phyloP scores from a whole-genome alignment of 148 eudicot genomes.

The Agrostemma githago region DNA sequence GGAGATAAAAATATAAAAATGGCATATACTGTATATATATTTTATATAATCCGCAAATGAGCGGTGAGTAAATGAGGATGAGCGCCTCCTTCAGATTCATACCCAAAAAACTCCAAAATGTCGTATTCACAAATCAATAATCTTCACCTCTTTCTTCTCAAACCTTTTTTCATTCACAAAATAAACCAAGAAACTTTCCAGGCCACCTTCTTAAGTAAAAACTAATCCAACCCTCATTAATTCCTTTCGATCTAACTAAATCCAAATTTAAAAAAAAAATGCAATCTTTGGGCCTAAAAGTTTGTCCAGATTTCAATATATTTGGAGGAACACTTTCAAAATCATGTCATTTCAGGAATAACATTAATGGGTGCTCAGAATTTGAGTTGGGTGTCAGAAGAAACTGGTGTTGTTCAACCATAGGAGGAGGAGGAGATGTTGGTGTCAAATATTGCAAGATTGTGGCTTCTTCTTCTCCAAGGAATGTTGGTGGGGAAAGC shows the following conservation, averaged over 20 bases:
- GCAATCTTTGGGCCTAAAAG: slow-evolving; percentile 54
- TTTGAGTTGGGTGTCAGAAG: slow-evolving; percentile 27
- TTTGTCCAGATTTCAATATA: slow-evolving; percentile 41
- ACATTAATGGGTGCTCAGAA: slow-evolving; percentile 19
- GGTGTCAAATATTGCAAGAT: slow-evolving; percentile 34
- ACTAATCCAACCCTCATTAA: not conserved
- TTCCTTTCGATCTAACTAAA: not conserved
- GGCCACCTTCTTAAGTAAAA: not conserved
- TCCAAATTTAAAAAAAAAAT: slow-evolving; percentile 26
- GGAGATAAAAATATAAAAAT: too few relatives aligned
- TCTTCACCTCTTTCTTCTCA: not conserved
- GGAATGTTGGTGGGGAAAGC: slow-evolving; percentile 40
- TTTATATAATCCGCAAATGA: not conserved
- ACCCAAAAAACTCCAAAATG: slow-evolving; percentile 7
- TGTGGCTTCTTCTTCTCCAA: slow-evolving; percentile 52
- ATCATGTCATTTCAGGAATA: slow-evolving; percentile 23
- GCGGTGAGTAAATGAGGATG: not conserved
- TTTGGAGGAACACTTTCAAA: slow-evolving; percentile 22
- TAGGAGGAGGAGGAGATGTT: slow-evolving; percentile 18
- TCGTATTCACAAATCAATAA: slow-evolving; percentile 4
- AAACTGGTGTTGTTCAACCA: slow-evolving; percentile 20
- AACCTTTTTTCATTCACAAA: not conserved
- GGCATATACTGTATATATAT: too few relatives aligned
- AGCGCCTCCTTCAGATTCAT: not conserved
- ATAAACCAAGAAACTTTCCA: slow-evolving; percentile 4